Conservation (phyloP, 345 rosid genomes). For the Citrus hindsii region DNA sequence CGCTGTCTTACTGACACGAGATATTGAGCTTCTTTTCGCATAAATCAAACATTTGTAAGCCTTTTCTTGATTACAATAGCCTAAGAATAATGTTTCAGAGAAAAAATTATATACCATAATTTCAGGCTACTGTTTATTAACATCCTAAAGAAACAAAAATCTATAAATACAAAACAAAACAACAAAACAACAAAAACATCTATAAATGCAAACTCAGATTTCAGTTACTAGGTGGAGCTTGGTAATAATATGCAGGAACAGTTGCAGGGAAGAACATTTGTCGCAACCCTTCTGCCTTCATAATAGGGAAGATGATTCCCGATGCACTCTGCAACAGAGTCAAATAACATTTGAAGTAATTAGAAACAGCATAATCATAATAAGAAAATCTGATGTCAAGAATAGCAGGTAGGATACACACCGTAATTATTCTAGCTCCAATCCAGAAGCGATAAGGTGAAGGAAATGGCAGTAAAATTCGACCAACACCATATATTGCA, state of each 20-base stretch:
- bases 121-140: neutral
- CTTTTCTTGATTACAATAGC: too few species aligned
- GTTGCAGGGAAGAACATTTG: constrained; percentile 51
- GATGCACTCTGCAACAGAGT: constrained; percentile 34
- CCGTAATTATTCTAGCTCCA: constrained; percentile 41
- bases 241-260: constrained; percentile 42
- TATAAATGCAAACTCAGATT: neutral
- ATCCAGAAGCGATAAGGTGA: constrained; percentile 44
- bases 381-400: neutral
- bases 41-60: too few species aligned
- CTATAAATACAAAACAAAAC: neutral
- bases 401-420: constrained; percentile 1
- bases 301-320: constrained; percentile 41
- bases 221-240: constrained; percentile 26
- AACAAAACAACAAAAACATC: too few species aligned
- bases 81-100: too few species aligned
- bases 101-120: neutral
- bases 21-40: too few species aligned
- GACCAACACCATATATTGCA: constrained; percentile 44
- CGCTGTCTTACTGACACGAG: too few species aligned
- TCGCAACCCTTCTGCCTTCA: constrained; percentile 45
- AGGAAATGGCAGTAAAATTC: constrained; percentile 47
- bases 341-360: neutral
- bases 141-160: neutral
- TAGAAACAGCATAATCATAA: neutral